Evolutionary conservation across 306 rosid species (phyloP).

Genomic region (Fragaria nilgerrensis): DNA sequence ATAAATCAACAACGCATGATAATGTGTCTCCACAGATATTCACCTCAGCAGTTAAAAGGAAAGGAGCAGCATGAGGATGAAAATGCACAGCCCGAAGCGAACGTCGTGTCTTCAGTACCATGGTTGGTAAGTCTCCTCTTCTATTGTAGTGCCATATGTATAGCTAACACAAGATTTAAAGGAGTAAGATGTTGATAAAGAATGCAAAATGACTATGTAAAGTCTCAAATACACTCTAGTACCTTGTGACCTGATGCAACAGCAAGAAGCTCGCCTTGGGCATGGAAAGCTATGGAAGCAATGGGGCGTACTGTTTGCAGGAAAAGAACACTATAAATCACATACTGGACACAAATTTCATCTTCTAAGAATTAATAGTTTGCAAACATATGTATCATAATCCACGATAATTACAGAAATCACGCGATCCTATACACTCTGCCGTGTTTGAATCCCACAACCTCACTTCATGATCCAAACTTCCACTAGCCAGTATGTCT

Average conservation of each 20-base stretch:
- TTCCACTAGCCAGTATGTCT: conserved; percentile 95
- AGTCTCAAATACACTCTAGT: conserved; percentile 25
- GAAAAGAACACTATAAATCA: conserved; percentile 22
- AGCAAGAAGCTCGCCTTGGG: conserved; percentile 87
- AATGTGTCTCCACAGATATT: conserved; percentile 15
- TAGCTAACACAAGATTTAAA: conserved; percentile 48
- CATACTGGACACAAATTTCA: background rate
- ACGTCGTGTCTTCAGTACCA: conserved; percentile 81
- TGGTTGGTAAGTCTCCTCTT: conserved; percentile 73
- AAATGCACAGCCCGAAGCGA: conserved; percentile 97
- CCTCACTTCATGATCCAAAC: conserved; percentile 98
- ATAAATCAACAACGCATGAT: conserved; percentile 8
- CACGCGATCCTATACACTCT: conserved; percentile 80
- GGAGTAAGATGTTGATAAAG: conserved; percentile 14
- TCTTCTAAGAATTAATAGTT: background rate
- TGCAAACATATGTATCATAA: conserved; percentile 9
- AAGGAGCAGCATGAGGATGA: conserved; percentile 90
- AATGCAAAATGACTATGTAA: conserved; percentile 20
- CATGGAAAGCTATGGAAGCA: conserved; percentile 97
- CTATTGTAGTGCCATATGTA: conserved; percentile 91
- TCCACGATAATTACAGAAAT: conserved; percentile 61
- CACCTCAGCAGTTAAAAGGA: conserved; percentile 96
- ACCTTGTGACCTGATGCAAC: conserved; percentile 99
- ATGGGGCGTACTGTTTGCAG: conserved; percentile 75
- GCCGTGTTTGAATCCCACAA: conserved; percentile 91